Evolutionary conservation across 441 rosid species (phyloP), one percentile per base, ranked within the genome.

Genomic region (Arabidopsis hybrid): DNA sequence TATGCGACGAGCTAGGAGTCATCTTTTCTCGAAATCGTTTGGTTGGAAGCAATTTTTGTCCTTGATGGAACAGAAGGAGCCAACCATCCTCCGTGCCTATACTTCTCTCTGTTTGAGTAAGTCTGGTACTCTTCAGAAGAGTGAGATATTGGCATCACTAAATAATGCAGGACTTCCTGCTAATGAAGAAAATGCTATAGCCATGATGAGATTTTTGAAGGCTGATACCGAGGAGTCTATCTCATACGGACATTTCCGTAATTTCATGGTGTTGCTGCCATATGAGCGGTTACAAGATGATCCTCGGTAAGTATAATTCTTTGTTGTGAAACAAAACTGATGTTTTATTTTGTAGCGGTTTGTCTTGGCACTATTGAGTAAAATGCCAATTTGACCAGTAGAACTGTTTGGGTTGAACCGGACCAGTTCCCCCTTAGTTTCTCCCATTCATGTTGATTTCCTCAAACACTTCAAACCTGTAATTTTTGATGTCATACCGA

Each of bases 11-110:
- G 79, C 97, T 4, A 91, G 92, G 81, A 88, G 92, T 69, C 97
- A 95, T 79, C 81, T 91, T 57, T 92, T 95, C 83, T 88, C 97
- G n/a, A 95, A 91, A 82, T 95, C 99, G 39, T 95, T 95, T 72
- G 92, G 99, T 45, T 95, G 98, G 99, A 95, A 90, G 82, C 98
- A 91, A 70, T 95, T 95, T 83, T 80, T 95, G 72, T 91, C 98
- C 17, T 79, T 95, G 84, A 95, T 92, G 99, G 99, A 95, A 81
- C 98, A 93, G 87, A 91, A 88, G 70, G 99, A 95, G 75, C 92
- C 98, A 16, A 92, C 96, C 47, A 92, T 95, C 74, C 98, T 95
- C 76, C 96, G 95, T 71, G 99, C 97, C 17, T 95, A 91, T 69
- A 95, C 97, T 59, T 88, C 97, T 77, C 89, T 95, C 7, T 92